A percentile compares a stretch with the other conserved stretches of the same genome.
phyloP scores from a whole-genome alignment of 225 moss, liverwort and hornwort genomes.

The Takakia lepidozioides region DNA sequence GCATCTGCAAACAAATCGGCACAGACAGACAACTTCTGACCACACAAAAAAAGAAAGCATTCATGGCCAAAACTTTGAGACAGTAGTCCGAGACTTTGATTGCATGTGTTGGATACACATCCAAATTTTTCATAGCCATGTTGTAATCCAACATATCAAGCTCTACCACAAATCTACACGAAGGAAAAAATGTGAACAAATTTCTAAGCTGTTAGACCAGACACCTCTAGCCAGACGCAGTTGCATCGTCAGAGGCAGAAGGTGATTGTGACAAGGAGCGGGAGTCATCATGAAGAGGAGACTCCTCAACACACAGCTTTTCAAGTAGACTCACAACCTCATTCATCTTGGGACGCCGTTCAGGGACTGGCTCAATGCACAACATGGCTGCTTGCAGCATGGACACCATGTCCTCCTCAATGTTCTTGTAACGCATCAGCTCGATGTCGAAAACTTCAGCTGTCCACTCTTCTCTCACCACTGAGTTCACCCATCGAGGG shows the following conservation, averaged over 20 bases:
- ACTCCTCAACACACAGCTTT: constrained; percentile 13
- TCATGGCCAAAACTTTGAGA: no score
- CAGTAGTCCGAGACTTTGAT: no score
- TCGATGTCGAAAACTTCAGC: constrained; percentile 65
- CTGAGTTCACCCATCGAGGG: constrained; percentile 72
- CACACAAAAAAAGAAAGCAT: no score
- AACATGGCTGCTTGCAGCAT: constrained; percentile 65
- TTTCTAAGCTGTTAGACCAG: no score
- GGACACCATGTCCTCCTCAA: constrained; percentile 70
- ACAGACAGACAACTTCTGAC: no score
- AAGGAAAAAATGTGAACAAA: no score
- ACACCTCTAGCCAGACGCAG: not conserved
- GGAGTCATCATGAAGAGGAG: constrained; percentile 7
- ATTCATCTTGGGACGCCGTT: constrained; percentile 55
- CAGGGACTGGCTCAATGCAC: constrained; percentile 45
- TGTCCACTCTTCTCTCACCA: constrained; percentile 76
- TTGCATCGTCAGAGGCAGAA: constrained; percentile 6
- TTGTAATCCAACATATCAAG: no score
- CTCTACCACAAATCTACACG: no score
- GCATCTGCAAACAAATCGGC: no score
- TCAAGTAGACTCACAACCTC: constrained; percentile 31
- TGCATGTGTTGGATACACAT: no score
- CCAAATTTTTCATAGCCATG: no score
- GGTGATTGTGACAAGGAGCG: constrained; percentile 7
- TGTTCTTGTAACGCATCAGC: constrained; percentile 41